Evolutionary conservation across 108 stramenopile genomes (phyloP).

Genomic region (Cyclotella kingstonii): DNA sequence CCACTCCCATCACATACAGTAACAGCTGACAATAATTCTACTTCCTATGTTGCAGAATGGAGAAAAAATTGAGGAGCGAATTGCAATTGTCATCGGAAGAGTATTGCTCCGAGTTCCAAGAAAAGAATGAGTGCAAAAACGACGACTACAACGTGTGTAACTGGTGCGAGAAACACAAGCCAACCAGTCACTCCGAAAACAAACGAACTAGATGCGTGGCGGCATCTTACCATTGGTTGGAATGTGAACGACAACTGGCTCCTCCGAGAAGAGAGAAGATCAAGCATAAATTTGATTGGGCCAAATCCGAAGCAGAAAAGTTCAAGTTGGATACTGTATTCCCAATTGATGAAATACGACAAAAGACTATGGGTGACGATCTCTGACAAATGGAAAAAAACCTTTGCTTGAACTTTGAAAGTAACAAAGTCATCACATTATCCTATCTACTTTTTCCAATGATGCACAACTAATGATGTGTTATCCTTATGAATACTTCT

Average conservation of each 20-base stretch:
- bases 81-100: conserved; percentile 3
- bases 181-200: neutral
- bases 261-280: conserved; percentile 17
- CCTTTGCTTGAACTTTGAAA: too few relatives aligned
- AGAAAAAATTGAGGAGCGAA: conserved; percentile 7
- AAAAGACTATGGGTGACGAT: too few relatives aligned
- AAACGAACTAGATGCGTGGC: conserved; percentile 1
- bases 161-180: conserved; percentile 17
- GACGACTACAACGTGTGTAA: conserved; percentile 22
- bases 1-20: neutral
- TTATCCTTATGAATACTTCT: neutral
- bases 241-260: conserved; percentile 19
- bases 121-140: neutral
- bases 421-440: too few relatives aligned
- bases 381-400: too few relatives aligned
- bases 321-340: neutral
- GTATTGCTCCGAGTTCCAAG: conserved; percentile 13
- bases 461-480: too few relatives aligned
- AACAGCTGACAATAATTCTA: neutral
- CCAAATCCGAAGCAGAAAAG: neutral
- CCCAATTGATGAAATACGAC: neutral
- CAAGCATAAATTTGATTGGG: conserved; percentile 23
- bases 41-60: neutral
- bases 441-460: too few relatives aligned
- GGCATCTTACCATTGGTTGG: conserved; percentile 25